Conservation (phyloP, 1,284 basidiomycete species). For the Boletellus sp. region DNA sequence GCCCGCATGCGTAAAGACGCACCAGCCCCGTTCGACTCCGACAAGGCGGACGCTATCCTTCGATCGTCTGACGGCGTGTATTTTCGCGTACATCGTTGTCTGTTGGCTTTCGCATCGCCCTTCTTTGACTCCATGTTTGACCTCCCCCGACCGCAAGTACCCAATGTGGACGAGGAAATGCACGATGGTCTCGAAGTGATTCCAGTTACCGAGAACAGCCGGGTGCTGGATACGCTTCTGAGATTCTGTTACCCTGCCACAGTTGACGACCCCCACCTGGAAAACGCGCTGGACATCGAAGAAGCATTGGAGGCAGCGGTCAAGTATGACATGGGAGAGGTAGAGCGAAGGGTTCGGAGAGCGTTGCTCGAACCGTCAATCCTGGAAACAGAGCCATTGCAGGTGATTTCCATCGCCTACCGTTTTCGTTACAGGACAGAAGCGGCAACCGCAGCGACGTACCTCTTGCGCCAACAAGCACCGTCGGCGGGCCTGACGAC, state of each 20-base stretch:
- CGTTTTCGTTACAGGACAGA: conserved; percentile 6
- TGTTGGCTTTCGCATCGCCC: conserved; percentile 35
- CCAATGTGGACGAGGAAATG: conserved; percentile 9
- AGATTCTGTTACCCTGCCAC: conserved; percentile 4
- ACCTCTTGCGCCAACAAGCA: conserved; percentile 18
- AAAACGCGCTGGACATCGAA: conserved; percentile 19
- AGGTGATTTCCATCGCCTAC: conserved; percentile 20
- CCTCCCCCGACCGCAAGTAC: conserved; percentile 25
- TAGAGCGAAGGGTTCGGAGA: conserved; percentile 15
- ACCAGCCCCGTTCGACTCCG: conserved; percentile 24
- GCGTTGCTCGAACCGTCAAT: conserved; percentile 14
- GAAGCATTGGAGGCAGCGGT: conserved; percentile 10
- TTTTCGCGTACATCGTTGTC: conserved; percentile 34
- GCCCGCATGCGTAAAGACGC: conserved; percentile 21
- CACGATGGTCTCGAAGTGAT: conserved; percentile 29
- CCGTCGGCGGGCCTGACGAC: too few species aligned
- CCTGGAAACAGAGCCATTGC: conserved; percentile 15
- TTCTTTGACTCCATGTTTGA: conserved; percentile 40
- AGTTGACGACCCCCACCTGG: conserved; percentile 16
- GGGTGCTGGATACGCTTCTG: conserved; percentile 34
- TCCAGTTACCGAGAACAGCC: conserved; percentile 33
- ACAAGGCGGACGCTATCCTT: conserved; percentile 35
- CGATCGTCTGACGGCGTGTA: conserved; percentile 37
- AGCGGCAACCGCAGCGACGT: conserved; percentile 17
- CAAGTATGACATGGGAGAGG: conserved; percentile 17